Conservation (phyloP, 2,329 filamentous ascomycete genomes). For the Pseudogymnoascus sp. region DNA sequence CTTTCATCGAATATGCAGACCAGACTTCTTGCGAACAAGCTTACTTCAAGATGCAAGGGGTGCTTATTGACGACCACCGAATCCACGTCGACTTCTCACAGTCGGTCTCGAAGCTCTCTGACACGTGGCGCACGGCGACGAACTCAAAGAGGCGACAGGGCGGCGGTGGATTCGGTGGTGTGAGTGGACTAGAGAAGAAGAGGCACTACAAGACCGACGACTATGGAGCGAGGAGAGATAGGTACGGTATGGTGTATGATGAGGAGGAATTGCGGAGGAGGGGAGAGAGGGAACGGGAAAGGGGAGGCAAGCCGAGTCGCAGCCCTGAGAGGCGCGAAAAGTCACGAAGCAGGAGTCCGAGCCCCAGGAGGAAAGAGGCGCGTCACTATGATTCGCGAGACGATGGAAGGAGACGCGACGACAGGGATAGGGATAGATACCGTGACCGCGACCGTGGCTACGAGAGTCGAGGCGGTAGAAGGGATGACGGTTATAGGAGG, state of each 20-base stretch:
- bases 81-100: constrained; percentile 99
- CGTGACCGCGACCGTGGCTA: constrained; percentile 17
- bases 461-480: constrained; percentile 11
- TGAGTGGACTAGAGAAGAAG: constrained; percentile 80
- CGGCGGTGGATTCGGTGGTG: constrained; percentile 81
- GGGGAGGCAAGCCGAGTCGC: constrained; percentile 38
- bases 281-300: constrained; percentile 35
- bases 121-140: constrained; percentile 79
- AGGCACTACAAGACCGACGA: constrained; percentile 67
- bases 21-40: constrained; percentile 89
- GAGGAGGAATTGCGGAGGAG: constrained; percentile 57
- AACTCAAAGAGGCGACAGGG: constrained; percentile 65
- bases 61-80: constrained; percentile 91
- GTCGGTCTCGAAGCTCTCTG: constrained; percentile 79
- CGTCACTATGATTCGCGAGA: constrained; percentile 19
- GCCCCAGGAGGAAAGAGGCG: constrained; percentile 18
- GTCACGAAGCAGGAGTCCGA: constrained; percentile 28
- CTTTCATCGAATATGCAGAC: constrained; percentile 93
- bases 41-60: constrained; percentile 98
- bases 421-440: constrained; percentile 19
- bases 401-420: constrained; percentile 15
- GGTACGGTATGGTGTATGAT: constrained; percentile 77
- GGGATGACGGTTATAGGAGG: constrained; percentile 21
- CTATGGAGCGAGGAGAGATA: constrained; percentile 34
- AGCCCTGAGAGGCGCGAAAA: constrained; percentile 33